Evolutionary conservation across 495 filamentous ascomycete genomes (phyloP), one percentile per base, ranked within the genome.

Genomic region (Aspergillus cavernicola): DNA sequence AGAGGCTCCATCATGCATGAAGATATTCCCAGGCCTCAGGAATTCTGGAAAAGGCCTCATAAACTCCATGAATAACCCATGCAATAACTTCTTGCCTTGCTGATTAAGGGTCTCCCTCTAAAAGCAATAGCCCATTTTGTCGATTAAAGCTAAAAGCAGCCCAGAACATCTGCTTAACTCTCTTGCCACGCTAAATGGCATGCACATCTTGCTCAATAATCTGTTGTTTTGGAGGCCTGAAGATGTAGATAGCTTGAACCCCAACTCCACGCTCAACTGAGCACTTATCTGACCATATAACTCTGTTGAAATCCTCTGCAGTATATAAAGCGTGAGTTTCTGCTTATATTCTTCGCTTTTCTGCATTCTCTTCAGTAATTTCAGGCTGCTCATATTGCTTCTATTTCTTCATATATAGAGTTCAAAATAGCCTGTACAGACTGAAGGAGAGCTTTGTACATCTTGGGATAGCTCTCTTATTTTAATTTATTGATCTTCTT

Each of bases 101-200:
- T 3, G 42, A 3, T 19, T 32, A 3, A 16, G 28, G 15, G 16
- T 46, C 42, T 5, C 15, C 15, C 6, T 46, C 28, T 32, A 46
- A 32, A 32, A 24, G 26, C 4, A 46, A 11, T n/a, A 46, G 42
- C 1, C 42, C 28, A 46, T 23, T 46, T 13, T 12, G 26, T 16
- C n/a, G 9, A 32, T 46, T 33, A 16, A 16, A 32, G 28, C 28
- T 12, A 46, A 46, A 46, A 19, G 42, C 15, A 46, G 42, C 28
- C 42, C 12, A 46, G 26, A 46, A 46, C 26, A 46, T 46, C 42
- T 46, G 26, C 42, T 32, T 46, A 16, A 46, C 15, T 9, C 40
- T 12, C 26, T 46, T 46, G 2, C 20, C 26, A 32, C 15, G 31
- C 3, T 13, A 12, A n/a, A 33, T n/a, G 10, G 26, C 16, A 19